Evolutionary conservation across 2,329 filamentous ascomycete genomes (phyloP), one percentile per base, ranked within the genome.

Genomic region (Beauveria australis): DNA sequence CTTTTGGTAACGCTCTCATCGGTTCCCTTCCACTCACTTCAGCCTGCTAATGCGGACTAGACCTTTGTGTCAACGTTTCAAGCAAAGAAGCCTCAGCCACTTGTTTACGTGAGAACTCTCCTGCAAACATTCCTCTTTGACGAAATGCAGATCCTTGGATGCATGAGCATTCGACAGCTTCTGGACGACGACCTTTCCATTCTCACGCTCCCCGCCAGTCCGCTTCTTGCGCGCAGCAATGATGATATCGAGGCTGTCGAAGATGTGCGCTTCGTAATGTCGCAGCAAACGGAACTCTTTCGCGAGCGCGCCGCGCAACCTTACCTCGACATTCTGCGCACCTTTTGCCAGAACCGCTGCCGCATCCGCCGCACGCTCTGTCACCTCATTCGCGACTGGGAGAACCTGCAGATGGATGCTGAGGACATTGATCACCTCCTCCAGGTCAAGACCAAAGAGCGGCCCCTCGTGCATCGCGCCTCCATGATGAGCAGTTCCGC

Each of bases 291-390:
- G 81, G 89, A 96, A 66, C 68, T 78, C 1, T 88, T 88, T 67
- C 80, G 85, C 14, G 77, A 82, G 63, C 76, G 81, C 30, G 81
- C 83, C 1, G 84, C 81, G 5, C 78, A 91, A 72, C 86, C 88
- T 0, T 97, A 92, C 68, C 77, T 96, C 19, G 92, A 97, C 65
- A 81, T 95, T 18, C 87, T 94, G 67, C 85, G 92, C 53, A 88
- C 89, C 8, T 80, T 94, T 19, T 96, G 92, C 67, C 90, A 97
- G 70, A 99, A 97, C 69, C 82, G 92, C 57, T 95, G 91, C 70
- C 88, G 94, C 2, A 85, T 96, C 47, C 85, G 94, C n/a, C 85
- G 94, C 41, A 92, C 88, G n/a, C 81, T 99, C 9, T 92, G 87
- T 63, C 93, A 97, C 70, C 84, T 88, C 16, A 85, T 96, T 41